Evolutionary conservation across 495 filamentous ascomycete genomes (phyloP), one percentile per base, ranked within the genome.

Genomic region (Thozetella sp.): DNA sequence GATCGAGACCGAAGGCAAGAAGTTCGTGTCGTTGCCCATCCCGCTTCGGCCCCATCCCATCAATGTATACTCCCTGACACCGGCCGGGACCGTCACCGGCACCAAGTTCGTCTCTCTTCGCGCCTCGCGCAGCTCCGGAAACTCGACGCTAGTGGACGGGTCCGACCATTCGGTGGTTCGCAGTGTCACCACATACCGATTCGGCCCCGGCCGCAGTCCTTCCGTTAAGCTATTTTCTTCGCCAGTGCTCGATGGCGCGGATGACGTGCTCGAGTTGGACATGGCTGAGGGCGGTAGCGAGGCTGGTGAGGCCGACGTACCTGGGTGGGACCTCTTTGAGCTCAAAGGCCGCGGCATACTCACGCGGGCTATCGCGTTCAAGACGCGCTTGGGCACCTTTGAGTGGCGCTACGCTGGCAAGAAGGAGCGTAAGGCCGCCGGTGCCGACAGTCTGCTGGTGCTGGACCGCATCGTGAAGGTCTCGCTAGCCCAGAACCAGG

Each of bases 361-460:
- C 37, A 68, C 79, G 11, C 75, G 83, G 23, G 66, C 72, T 19
- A 61, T 69, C 3, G 30, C 25, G 2, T 82, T 85, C 59, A 55
- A 52, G 13, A 67, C 76, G 20, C 72, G 68, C 25, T 72, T 78
- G 1, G 68, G 67, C 10, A 58, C 56, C n/a, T 81, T 82, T 56
- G 68, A 76, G 56, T 86, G 83, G 83, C 65, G 66, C 0, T 85
- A 86, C 65, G 76, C 65, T 12, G 68, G 69, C 25, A 62, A 72
- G 25, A 63, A 58, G 13, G 72, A 74, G 25, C 59, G 73, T 17
- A 66, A 69, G n/a, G 60, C 70, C 19, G 53, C 62, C 23, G 64
- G 25, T 23, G 60, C 67, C 10, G 62, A 66, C 37, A 76, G 65
- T 11, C 56, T 79, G 59, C 60, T 82, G 19, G 56, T 82, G 19